These are phyloP conservation scores for Rehmannia glutinosa DNA, from an alignment of 257 asterid species.

Conservation along the genomic window DNA sequence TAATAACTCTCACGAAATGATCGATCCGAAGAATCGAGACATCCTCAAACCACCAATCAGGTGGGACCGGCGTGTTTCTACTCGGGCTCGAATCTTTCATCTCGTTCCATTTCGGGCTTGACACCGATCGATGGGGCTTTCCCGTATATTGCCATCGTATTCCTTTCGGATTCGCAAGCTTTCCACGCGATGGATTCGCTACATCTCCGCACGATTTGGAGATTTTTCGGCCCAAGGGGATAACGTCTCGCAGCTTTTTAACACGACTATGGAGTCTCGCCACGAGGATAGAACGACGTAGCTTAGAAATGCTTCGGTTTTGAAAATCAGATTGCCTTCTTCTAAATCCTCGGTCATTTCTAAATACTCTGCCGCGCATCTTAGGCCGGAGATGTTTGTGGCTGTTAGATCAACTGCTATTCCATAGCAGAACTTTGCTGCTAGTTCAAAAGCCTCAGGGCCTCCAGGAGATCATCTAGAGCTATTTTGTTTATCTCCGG, in stretches of 20 bases:
- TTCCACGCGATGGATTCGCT: slow-evolving; percentile 98
- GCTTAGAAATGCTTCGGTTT: slow-evolving; percentile 95
- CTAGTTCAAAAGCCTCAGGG: slow-evolving; percentile 78
- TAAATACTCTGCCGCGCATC: slow-evolving; percentile 90
- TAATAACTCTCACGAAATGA: slow-evolving; percentile 80
- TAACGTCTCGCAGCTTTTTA: slow-evolving; percentile 73
- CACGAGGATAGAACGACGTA: slow-evolving; percentile 94
- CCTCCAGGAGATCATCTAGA: slow-evolving; percentile 86
- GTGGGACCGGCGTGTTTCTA: slow-evolving; percentile 63
- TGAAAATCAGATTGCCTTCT: slow-evolving; percentile 92
- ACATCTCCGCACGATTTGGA: slow-evolving; percentile 85
- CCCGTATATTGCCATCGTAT: slow-evolving; percentile 95
- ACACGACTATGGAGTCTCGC: slow-evolving; percentile 82
- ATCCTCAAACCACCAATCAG: slow-evolving; percentile 98
- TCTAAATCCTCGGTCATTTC: slow-evolving; percentile 98
- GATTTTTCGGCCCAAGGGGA: slow-evolving; percentile 97
- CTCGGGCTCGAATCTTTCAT: slow-evolving; percentile 73
- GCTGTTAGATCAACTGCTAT: slow-evolving; percentile 84
- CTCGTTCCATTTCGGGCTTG: slow-evolving; percentile 89
- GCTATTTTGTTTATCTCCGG: slow-evolving; percentile 40
- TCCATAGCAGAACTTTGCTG: slow-evolving; percentile 95
- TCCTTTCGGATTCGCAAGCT: slow-evolving; percentile 95
- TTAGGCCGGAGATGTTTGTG: slow-evolving; percentile 73
- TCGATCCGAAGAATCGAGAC: slow-evolving; percentile 81
- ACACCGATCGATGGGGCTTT: slow-evolving; percentile 39